These are phyloP conservation scores for Annulohypoxylon stygium DNA, from an alignment of 495 filamentous ascomycete species.

Conservation along the genomic window DNA sequence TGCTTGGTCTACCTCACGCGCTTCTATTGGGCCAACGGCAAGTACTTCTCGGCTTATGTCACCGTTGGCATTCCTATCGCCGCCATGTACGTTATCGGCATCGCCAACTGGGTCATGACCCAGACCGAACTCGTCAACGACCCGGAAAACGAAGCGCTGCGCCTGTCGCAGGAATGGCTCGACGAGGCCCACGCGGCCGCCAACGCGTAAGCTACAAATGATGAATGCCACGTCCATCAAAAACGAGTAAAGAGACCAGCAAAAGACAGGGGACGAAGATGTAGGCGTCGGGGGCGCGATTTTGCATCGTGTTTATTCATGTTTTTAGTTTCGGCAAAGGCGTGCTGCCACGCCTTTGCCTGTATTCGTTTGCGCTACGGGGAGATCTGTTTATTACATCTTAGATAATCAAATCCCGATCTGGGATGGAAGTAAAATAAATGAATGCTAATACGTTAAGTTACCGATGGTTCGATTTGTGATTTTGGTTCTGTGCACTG, in stretches of 20 bases:
- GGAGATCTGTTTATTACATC: slow-evolving; percentile 13
- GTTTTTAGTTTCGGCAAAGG: slow-evolving; percentile 24
- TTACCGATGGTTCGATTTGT: neutral
- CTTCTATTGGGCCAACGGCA: neutral
- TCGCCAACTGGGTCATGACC: neutral
- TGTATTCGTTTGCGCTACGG: slow-evolving; percentile 31
- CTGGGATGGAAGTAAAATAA: slow-evolving; percentile 26
- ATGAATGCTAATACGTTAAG: slow-evolving; percentile 22
- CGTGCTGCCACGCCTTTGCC: slow-evolving; percentile 20
- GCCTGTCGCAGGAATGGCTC: too few relatives aligned
- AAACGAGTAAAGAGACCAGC: neutral
- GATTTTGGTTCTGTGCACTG: neutral
- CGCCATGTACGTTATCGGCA: neutral
- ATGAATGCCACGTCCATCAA: neutral
- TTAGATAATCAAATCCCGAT: slow-evolving; percentile 21
- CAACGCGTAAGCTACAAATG: neutral
- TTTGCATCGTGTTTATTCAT: slow-evolving; percentile 20
- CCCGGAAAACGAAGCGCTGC: neutral
- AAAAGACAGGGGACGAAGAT: neutral
- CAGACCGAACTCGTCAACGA: too few relatives aligned
- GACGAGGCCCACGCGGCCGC: neutral
- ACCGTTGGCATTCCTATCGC: neutral
- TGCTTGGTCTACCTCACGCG: neutral
- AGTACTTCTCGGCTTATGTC: neutral
- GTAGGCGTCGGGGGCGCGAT: neutral